A percentile compares a stretch with the other conserved stretches of the same genome.
Evolutionary conservation across 768 basidiomycete species (phyloP).

Genomic region (Mycena polygramma): DNA sequence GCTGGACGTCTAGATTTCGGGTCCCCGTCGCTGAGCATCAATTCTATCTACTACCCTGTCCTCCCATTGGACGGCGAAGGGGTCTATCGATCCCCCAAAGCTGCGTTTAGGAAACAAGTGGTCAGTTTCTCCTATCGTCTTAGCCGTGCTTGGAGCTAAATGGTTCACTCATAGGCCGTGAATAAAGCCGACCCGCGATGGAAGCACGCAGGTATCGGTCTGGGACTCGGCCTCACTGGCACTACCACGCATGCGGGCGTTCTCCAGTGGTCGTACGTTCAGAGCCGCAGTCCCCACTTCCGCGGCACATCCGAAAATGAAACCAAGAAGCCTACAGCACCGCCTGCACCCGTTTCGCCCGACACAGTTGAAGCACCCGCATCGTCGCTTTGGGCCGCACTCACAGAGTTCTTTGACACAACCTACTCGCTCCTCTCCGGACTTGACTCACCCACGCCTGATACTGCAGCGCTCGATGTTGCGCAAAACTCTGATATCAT

Average conservation of each 20-base stretch:
- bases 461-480: background rate
- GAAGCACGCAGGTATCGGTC: constrained; percentile 13
- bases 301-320: background rate
- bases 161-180: background rate
- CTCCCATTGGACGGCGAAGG: constrained; percentile 5
- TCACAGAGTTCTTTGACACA: constrained; percentile 15
- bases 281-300: constrained; percentile 1
- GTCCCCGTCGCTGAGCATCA: background rate
- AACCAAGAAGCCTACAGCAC: background rate
- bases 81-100: constrained; percentile 4
- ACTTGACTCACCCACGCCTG: background rate
- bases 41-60: constrained; percentile 8
- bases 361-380: background rate
- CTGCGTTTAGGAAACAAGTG: constrained; percentile 11
- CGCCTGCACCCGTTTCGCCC: background rate
- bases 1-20: background rate
- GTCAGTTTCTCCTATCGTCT: background rate
- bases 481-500: background rate
- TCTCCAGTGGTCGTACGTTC: constrained; percentile 14
- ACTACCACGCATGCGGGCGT: background rate
- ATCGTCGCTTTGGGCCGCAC: constrained; percentile 4
- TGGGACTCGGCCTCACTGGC: constrained; percentile 15
- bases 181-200: constrained; percentile 15
- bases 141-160: background rate
- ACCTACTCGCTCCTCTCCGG: too few species aligned